Evolutionary conservation across 2,329 filamentous ascomycete species (phyloP).

Genomic region (Moelleriella libera): DNA sequence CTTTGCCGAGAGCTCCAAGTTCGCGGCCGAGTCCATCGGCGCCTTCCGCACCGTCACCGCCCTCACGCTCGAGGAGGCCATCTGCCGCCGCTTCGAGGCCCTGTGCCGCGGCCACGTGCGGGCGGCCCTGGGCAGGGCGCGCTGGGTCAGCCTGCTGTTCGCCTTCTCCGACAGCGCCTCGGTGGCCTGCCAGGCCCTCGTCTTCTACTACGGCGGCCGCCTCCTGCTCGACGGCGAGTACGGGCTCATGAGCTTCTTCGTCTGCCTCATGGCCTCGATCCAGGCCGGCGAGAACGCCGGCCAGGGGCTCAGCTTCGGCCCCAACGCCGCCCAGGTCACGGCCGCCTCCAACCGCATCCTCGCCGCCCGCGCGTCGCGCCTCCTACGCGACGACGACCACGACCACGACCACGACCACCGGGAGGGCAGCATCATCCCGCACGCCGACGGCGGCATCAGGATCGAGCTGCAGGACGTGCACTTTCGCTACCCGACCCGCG

Average conservation of each 20-base stretch:
- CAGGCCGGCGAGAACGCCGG: slow-evolving; percentile 55
- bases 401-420: background rate
- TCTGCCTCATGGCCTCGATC: slow-evolving; percentile 51
- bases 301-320: slow-evolving; percentile 52
- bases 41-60: slow-evolving; percentile 61
- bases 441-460: slow-evolving; percentile 33
- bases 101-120: slow-evolving; percentile 46
- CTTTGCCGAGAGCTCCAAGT: slow-evolving; percentile 58
- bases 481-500: slow-evolving; percentile 47
- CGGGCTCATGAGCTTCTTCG: slow-evolving; percentile 30
- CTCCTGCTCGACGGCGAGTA: slow-evolving; percentile 40
- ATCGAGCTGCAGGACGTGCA: slow-evolving; percentile 42
- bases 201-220: slow-evolving; percentile 53
- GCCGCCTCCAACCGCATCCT: slow-evolving; percentile 47
- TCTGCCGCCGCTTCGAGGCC: slow-evolving; percentile 43
- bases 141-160: slow-evolving; percentile 49
- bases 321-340: slow-evolving; percentile 46
- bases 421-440: slow-evolving; percentile 17
- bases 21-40: slow-evolving; percentile 59
- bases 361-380: slow-evolving; percentile 29
- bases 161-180: slow-evolving; percentile 55
- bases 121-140: slow-evolving; percentile 45
- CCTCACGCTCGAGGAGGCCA: slow-evolving; percentile 54
- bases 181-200: slow-evolving; percentile 47
- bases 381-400: slow-evolving; percentile 16